Base-by-base conservation (phyloP, 2,329 filamentous ascomycete genomes). In the Plenodomus lindquistii region DNA sequence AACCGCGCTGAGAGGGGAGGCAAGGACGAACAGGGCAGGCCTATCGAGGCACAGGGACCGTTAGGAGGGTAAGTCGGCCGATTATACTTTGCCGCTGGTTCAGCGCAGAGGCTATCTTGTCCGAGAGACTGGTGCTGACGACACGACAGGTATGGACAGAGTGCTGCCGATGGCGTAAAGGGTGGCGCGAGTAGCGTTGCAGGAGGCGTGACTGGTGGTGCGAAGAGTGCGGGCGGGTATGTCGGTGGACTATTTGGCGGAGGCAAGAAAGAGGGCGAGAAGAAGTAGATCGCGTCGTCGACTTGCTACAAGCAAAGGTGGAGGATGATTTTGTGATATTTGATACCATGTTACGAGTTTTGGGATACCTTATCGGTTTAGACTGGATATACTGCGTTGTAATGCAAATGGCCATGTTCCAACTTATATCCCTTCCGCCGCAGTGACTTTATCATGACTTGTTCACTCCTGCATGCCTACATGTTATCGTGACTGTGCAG, bases 1-100 rank as follows among this genome's bases (percentile, higher is more conserved):
- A 89, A 86, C 73, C 79, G 85, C 10, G 75, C 79, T 37, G 86
- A 89, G 74, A 76, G 85, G 8, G 75, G 80, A 27, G 85, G 85
- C 42, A 85, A 84, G 63, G 85, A 85, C 50, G 82, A 86, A 1
- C 68, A 78, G 16, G 85, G 85, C 3, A 44, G 53, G 11, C 27
- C 17, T 70, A 69, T 31, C 80, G 84, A 66, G 57, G 49, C 40
- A 53, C 70, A 59, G 64, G 75, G 55, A 3, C 71, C 54, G 46
- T 62, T 60, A 44, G 72, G 60, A 1, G 69, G 68, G 1, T 54
- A 54, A 31, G 27, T 31, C 15, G 27, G 27, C 15, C 15, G 27
- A 5, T 24, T 24, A 17, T 20, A 18, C 7, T 4, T 8, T 39
- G 13, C 16, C 5, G n/a, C 21, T 21, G 15, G 3, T 13, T 21